These are phyloP conservation scores for Zangia roseola DNA, from an alignment of 768 basidiomycete species.

Conservation along the genomic window DNA sequence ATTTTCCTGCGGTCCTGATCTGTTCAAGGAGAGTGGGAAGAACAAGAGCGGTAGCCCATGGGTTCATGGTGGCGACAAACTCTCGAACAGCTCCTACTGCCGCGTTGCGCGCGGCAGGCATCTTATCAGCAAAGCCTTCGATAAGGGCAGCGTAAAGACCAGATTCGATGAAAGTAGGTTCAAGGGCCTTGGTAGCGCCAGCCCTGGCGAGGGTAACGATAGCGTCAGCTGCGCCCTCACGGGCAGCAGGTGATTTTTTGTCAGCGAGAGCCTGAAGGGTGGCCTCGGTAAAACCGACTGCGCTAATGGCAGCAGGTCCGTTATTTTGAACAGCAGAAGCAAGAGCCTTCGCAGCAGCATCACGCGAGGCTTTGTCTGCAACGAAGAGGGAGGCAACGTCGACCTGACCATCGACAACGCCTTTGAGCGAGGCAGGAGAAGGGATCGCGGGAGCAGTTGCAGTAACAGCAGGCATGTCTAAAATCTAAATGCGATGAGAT, in stretches of 20 bases:
- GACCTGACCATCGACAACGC: slow-evolving; percentile 60
- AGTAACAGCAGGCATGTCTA: slow-evolving; percentile 80
- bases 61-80: slow-evolving; percentile 77
- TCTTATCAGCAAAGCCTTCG: slow-evolving; percentile 94
- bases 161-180: slow-evolving; percentile 84
- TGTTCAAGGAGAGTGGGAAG: slow-evolving; percentile 88
- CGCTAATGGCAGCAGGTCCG: slow-evolving; percentile 73
- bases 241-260: slow-evolving; percentile 92
- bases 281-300: slow-evolving; percentile 69
- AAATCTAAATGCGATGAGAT: slow-evolving; percentile 37
- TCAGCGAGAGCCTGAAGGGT: slow-evolving; percentile 83
- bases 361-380: slow-evolving; percentile 81
- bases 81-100: slow-evolving; percentile 80
- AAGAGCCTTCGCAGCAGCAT: slow-evolving; percentile 65
- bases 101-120: slow-evolving; percentile 80
- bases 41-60: slow-evolving; percentile 81
- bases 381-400: slow-evolving; percentile 78
- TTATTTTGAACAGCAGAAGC: slow-evolving; percentile 79
- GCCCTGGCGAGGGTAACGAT: slow-evolving; percentile 63
- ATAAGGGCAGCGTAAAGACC: slow-evolving; percentile 85
- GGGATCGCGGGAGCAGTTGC: slow-evolving; percentile 57
- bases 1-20: slow-evolving; percentile 95
- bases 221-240: slow-evolving; percentile 83
- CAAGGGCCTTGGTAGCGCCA: slow-evolving; percentile 78
- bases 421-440: slow-evolving; percentile 72